Base-by-base conservation (phyloP, 441 rosid genomes). In the Sinapis alba region DNA sequence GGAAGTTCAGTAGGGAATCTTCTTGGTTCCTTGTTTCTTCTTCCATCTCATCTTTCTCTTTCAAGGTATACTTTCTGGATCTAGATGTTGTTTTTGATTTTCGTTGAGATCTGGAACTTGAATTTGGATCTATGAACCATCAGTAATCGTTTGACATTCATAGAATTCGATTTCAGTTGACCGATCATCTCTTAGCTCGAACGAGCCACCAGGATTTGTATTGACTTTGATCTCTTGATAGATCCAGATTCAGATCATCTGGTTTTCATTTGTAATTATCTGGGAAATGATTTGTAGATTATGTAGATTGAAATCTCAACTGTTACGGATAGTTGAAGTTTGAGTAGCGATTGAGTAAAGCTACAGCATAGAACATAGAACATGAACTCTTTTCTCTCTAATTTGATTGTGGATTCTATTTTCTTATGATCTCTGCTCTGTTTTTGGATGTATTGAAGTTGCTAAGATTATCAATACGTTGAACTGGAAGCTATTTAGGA, bases 11-110 rank as follows among this genome's bases (percentile, higher is more conserved):
- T 20, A 18, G 56, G 56, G 63, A 63, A 76, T 62, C 60, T 10
- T 34, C 72, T 62, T 2, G 32, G 23, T 51, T 62, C 51, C 47
- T 51, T 13, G 10, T 61, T 68, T 53, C 69, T 76, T 50, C 69
- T 20, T 61, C 73, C 36, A 36, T 67, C 77, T 72, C 72, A 13
- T 67, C 69, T 71, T 61, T 71, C 7, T 56, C 27, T 1, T 72
- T 57, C 62, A 69, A 73, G 65, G 83, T 78, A 78, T 63, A 64
- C 71, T 71, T 72, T 57, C 41, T 75, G 63, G 74, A 73, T 78
- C 78, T 73, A 11, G 66, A 19, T 50, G 32, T 71, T 65, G 73
- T 64, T 47, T 57, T 47, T 27, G 7, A 27, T 24, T 62, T 50
- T 61, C 26, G n/a, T 20, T 5, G 59, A 68, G 65, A 68, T 73